Conservation (phyloP, 257 asterid species). For the Avicennia marina region DNA sequence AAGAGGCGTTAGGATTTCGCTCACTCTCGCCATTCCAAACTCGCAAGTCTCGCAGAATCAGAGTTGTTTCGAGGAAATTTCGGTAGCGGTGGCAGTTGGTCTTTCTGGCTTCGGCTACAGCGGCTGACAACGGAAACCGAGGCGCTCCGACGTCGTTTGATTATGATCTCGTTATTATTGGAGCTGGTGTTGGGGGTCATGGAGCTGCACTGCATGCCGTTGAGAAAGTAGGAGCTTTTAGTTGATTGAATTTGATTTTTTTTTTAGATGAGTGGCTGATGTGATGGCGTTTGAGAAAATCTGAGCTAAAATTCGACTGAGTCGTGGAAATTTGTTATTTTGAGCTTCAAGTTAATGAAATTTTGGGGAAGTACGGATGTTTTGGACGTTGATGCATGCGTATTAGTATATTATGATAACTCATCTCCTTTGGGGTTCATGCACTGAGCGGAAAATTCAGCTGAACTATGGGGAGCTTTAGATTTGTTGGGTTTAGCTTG, state of each 20-base stretch:
- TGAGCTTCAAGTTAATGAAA: no score
- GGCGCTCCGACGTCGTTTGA: conserved; percentile 26
- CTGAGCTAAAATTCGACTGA: neutral
- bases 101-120: conserved; percentile 11
- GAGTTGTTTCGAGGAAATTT: conserved; percentile 10
- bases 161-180: conserved; percentile 28
- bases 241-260: conserved; percentile 4
- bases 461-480: neutral
- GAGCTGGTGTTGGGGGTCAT: conserved; percentile 39
- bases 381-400: no score
- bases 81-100: conserved; percentile 10
- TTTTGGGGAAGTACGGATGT: no score
- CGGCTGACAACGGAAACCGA: conserved; percentile 19
- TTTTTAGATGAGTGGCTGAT: conserved; percentile 2
- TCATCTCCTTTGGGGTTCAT: no score
- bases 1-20: conserved; percentile 19
- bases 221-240: conserved; percentile 28
- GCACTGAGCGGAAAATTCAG: neutral
- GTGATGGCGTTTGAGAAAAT: neutral
- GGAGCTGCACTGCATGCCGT: conserved; percentile 38
- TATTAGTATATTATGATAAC: no score
- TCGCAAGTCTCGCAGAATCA: conserved; percentile 1
- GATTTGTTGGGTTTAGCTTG: neutral
- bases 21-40: conserved; percentile 10
- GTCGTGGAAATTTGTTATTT: no score